Evolutionary conservation across 2,329 filamentous ascomycete genomes (phyloP).

Genomic region (Botryotinia calthae): DNA sequence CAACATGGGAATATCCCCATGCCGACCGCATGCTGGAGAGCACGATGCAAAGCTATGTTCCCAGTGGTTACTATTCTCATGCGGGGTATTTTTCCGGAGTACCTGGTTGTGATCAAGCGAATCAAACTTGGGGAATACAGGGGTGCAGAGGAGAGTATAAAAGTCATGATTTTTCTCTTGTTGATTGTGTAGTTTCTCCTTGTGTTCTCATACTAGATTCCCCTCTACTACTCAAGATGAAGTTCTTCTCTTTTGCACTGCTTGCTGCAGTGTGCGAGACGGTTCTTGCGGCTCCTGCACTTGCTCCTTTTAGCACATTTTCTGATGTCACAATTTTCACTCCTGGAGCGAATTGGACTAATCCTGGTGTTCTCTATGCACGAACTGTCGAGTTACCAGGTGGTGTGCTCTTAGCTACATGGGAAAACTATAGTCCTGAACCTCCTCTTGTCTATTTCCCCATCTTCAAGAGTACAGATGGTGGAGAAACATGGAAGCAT

Average conservation of each 20-base stretch:
- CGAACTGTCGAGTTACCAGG: slow-evolving; percentile 39
- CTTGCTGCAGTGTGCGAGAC: slow-evolving; percentile 27
- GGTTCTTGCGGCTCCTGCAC: slow-evolving; percentile 25
- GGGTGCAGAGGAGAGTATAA: slow-evolving; percentile 4
- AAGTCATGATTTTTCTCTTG: not conserved
- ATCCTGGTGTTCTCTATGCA: slow-evolving; percentile 38
- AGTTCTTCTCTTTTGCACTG: slow-evolving; percentile 25
- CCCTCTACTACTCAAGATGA: slow-evolving; percentile 25
- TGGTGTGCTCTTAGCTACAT: slow-evolving; percentile 51
- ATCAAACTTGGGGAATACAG: not conserved
- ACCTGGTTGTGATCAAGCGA: not conserved
- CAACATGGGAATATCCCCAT: not conserved
- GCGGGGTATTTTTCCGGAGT: slow-evolving; percentile 17
- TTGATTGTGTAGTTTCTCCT: not conserved
- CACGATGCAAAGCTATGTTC: not conserved
- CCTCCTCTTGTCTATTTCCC: slow-evolving; percentile 52
- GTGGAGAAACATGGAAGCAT: slow-evolving; percentile 60
- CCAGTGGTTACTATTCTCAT: not conserved
- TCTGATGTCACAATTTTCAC: slow-evolving; percentile 35
- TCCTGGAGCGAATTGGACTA: slow-evolving; percentile 34
- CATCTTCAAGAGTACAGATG: slow-evolving; percentile 52
- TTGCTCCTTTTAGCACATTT: slow-evolving; percentile 33
- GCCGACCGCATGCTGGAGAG: not conserved
- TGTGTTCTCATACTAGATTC: not conserved
- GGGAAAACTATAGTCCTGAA: slow-evolving; percentile 57